Conservation (phyloP, 352 stramenopile genomes). For the Aphanomyces stellatus region DNA sequence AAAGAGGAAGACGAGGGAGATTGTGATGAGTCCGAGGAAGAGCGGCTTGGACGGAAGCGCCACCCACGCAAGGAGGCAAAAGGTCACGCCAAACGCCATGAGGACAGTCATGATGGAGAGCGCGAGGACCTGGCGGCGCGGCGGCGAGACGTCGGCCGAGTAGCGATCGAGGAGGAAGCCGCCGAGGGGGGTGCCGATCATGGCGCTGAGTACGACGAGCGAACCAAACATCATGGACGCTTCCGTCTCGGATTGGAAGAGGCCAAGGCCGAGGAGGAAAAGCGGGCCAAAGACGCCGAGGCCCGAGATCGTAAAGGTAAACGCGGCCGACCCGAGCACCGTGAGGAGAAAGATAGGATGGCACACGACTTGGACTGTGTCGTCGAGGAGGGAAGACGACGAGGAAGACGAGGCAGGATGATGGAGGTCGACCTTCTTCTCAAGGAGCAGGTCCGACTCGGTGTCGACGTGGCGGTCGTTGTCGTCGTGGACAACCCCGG, state of each 20-base stretch:
- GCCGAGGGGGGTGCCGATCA: constrained; percentile 83
- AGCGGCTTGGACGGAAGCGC: constrained; percentile 35
- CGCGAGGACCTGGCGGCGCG: constrained; percentile 39
- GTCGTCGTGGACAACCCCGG: not conserved
- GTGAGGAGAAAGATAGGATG: constrained; percentile 71
- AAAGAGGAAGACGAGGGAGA: constrained; percentile 75
- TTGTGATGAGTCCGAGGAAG: constrained; percentile 61
- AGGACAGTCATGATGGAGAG: constrained; percentile 60
- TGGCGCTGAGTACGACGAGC: constrained; percentile 69
- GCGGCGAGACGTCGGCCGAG: constrained; percentile 28
- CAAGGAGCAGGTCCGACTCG: not conserved
- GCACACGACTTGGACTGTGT: constrained; percentile 36
- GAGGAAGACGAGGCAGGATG: not conserved
- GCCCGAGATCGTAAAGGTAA: constrained; percentile 81
- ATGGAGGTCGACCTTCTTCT: not conserved
- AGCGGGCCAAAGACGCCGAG: constrained; percentile 82
- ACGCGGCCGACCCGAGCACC: constrained; percentile 76
- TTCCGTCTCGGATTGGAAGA: constrained; percentile 76
- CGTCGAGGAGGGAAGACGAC: not conserved
- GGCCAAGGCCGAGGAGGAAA: constrained; percentile 85
- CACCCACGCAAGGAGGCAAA: constrained; percentile 60
- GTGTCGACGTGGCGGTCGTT: not conserved
- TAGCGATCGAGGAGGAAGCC: constrained; percentile 66
- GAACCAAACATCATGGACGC: constrained; percentile 86
- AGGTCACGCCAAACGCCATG: constrained; percentile 35